Evolutionary conservation across 257 asterid genomes (phyloP).

Genomic region (Gardenia jasminoides): DNA sequence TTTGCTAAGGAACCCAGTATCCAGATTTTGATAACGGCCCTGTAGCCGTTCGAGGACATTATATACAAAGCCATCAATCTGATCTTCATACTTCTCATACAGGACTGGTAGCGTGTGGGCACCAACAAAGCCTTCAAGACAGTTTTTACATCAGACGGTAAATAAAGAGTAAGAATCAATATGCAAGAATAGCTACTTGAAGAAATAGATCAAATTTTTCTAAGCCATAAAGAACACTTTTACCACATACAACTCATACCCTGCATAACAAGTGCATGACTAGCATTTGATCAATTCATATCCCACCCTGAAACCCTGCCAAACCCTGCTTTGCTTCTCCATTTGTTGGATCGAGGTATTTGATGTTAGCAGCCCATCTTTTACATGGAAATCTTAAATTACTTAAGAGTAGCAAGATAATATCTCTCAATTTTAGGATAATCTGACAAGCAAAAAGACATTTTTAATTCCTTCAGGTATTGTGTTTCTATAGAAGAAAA

Average conservation of each 20-base stretch:
- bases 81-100: constrained; percentile 75
- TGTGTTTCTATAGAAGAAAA: neutral
- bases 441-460: neutral
- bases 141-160: neutral
- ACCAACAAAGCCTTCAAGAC: constrained; percentile 59
- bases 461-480: neutral
- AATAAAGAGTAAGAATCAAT: neutral
- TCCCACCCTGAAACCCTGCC: too few species aligned
- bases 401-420: too few species aligned
- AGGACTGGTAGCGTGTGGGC: constrained; percentile 78
- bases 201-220: neutral
- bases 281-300: too few species aligned
- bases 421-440: too few species aligned
- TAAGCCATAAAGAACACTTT: neutral
- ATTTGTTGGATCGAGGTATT: neutral
- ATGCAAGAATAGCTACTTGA: too few species aligned
- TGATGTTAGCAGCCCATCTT: neutral
- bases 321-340: neutral
- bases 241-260: neutral
- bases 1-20: constrained; percentile 52
- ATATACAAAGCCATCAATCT: constrained; percentile 59
- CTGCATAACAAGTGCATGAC: neutral
- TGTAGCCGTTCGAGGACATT: constrained; percentile 48
- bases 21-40: constrained; percentile 63
- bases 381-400: neutral